Conservation (phyloP, 1,139 yeast genomes). For the Nadsonia commutata region DNA sequence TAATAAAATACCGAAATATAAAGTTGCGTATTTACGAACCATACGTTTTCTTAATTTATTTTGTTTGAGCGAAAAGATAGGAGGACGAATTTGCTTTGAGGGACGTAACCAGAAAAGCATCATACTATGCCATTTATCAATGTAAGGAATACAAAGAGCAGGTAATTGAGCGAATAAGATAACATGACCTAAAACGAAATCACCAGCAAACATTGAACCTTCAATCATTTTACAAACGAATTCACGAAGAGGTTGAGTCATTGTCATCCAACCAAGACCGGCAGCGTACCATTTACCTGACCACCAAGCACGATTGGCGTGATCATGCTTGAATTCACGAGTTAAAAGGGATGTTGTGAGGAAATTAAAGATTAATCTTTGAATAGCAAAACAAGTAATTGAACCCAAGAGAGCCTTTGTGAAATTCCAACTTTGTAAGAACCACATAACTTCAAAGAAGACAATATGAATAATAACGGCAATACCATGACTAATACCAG, state of each 20-base stretch:
- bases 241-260: conserved; percentile 95
- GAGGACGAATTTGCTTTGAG: conserved; percentile 95
- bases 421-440: conserved; percentile 81
- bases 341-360: conserved; percentile 70
- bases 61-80: conserved; percentile 93
- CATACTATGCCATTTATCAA: conserved; percentile 97
- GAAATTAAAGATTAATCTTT: conserved; percentile 77
- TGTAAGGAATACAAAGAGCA: conserved; percentile 63
- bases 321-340: conserved; percentile 95
- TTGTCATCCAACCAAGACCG: conserved; percentile 90
- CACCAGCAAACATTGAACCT: conserved; percentile 93
- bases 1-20: conserved; percentile 58
- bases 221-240: conserved; percentile 88
- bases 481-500: conserved; percentile 87
- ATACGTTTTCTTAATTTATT: conserved; percentile 96
- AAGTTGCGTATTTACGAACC: conserved; percentile 85
- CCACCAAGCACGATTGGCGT: conserved; percentile 98
- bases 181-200: conserved; percentile 82
- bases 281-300: conserved; percentile 98
- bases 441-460: conserved; percentile 95
- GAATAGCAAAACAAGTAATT: conserved; percentile 70
- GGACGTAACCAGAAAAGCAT: conserved; percentile 99
- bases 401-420: conserved; percentile 80
- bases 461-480: conserved; percentile 76
- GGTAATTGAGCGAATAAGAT: conserved; percentile 85